A percentile compares a stretch with the other conserved stretches of the same genome.
phyloP scores from a whole-genome alignment of 2,329 filamentous ascomycete species.

The Paecilomyces formosus region DNA sequence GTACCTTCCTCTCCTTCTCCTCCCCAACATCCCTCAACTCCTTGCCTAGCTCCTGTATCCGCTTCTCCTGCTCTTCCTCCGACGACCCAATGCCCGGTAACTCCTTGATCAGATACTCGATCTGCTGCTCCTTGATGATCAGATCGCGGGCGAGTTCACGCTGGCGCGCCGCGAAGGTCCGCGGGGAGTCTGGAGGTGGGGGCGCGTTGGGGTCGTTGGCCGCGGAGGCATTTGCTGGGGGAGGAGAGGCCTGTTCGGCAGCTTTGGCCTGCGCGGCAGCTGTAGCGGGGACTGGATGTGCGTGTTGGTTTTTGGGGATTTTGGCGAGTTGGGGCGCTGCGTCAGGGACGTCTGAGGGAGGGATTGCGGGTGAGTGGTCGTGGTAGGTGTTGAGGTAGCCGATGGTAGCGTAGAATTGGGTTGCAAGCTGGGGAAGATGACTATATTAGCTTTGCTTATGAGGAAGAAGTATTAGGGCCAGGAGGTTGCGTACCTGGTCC shows the following conservation, averaged over 20 bases:
- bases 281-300: conserved; percentile 25
- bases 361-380: conserved; percentile 33
- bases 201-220: conserved; percentile 24
- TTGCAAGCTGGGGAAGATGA: conserved; percentile 32
- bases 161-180: conserved; percentile 37
- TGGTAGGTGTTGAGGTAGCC: conserved; percentile 42
- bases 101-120: conserved; percentile 40
- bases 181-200: conserved; percentile 33
- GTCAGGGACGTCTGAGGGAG: conserved; percentile 21
- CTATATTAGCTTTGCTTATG: conserved; percentile 2
- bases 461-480: neutral
- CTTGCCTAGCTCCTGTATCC: conserved; percentile 35
- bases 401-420: conserved; percentile 45
- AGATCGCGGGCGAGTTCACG: conserved; percentile 42
- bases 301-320: conserved; percentile 33
- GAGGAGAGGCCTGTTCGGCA: conserved; percentile 11
- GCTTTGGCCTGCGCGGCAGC: conserved; percentile 9
- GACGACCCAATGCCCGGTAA: conserved; percentile 39
- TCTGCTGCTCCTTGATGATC: conserved; percentile 44
- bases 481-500: conserved; percentile 31
- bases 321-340: conserved; percentile 32
- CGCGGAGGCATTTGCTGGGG: conserved; percentile 10
- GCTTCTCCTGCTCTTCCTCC: conserved; percentile 37
- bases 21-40: conserved; percentile 38
- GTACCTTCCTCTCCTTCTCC: conserved; percentile 33